Evolutionary conservation across 2,329 filamentous ascomycete species (phyloP).

Genomic region (Nannizziopsis barbatae): DNA sequence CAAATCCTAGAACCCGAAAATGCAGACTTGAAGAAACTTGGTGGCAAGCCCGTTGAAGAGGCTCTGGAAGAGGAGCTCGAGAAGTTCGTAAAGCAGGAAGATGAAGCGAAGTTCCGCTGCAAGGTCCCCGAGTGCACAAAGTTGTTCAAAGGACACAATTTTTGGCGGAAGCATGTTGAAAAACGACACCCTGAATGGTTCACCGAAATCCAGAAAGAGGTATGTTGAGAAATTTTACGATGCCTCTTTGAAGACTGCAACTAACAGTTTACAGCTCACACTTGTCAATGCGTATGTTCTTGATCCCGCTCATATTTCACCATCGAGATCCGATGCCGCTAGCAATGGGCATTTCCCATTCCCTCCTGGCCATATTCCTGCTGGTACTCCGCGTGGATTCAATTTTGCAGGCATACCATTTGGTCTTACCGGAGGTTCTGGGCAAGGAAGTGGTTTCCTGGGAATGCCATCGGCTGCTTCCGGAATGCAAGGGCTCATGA

Average conservation of each 20-base stretch:
- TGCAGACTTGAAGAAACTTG: constrained; percentile 78
- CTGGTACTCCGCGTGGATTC: constrained; percentile 84
- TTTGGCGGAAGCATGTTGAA: constrained; percentile 96
- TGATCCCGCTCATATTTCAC: constrained; percentile 87
- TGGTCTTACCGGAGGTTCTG: constrained; percentile 43
- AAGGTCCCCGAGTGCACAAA: constrained; percentile 94
- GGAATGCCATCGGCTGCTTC: constrained; percentile 20
- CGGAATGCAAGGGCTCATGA: constrained; percentile 27
- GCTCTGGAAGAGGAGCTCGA: constrained; percentile 72
- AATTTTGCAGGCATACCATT: constrained; percentile 63
- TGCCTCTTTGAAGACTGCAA: no score
- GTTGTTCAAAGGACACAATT: constrained; percentile 91
- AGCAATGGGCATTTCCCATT: constrained; percentile 92
- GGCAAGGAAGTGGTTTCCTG: constrained; percentile 26
- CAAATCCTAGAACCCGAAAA: constrained; percentile 85
- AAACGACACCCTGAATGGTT: constrained; percentile 89
- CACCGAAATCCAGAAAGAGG: constrained; percentile 68
- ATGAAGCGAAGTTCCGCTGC: constrained; percentile 93
- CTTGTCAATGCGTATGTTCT: constrained; percentile 91
- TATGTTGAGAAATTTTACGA: constrained; percentile 38
- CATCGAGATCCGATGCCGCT: constrained; percentile 84
- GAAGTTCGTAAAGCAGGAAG: constrained; percentile 92
- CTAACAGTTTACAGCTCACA: constrained; percentile 49
- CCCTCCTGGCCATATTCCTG: constrained; percentile 59
- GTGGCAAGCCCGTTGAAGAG: constrained; percentile 76